A percentile compares a stretch with the other conserved stretches of the same genome.
These are phyloP conservation scores for Phyllosticta paracitricarpa DNA, from an alignment of 2,329 filamentous ascomycete genomes.

Conservation along the genomic window DNA sequence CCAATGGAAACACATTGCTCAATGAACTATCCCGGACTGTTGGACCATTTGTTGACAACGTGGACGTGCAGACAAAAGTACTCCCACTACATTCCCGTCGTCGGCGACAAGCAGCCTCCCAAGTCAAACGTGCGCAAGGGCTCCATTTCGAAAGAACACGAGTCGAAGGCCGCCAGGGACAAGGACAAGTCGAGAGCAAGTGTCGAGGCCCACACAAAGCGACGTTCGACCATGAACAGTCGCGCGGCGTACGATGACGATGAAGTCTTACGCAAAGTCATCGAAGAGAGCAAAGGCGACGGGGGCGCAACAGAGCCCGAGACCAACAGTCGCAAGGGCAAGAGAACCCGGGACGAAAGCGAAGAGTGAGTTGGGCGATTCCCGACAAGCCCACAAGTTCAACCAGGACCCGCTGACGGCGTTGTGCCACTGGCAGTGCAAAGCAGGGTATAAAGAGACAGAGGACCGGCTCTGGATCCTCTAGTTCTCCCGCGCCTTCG, in stretches of 20 bases:
- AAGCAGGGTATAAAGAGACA: slow-evolving; percentile 67
- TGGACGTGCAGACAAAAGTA: slow-evolving; percentile 45
- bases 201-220: slow-evolving; percentile 58
- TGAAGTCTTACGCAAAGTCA: slow-evolving; percentile 74
- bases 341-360: slow-evolving; percentile 80
- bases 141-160: slow-evolving; percentile 55
- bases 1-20: slow-evolving; percentile 1
- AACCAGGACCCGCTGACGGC: not conserved
- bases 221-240: slow-evolving; percentile 95
- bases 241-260: slow-evolving; percentile 93
- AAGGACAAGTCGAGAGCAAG: slow-evolving; percentile 43
- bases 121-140: slow-evolving; percentile 48
- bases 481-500: slow-evolving; percentile 8
- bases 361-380: slow-evolving; percentile 64
- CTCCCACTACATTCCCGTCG: slow-evolving; percentile 53
- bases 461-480: slow-evolving; percentile 51
- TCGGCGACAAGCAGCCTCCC: slow-evolving; percentile 39
- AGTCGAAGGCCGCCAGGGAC: slow-evolving; percentile 45
- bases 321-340: slow-evolving; percentile 54
- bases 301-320: slow-evolving; percentile 47
- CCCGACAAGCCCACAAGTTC: not conserved
- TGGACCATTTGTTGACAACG: not conserved
- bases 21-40: not conserved
- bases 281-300: slow-evolving; percentile 91
- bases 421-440: slow-evolving; percentile 43